These are phyloP conservation scores for Camellia oleifera DNA, from an alignment of 179 eudicot species.

Conservation along the genomic window DNA sequence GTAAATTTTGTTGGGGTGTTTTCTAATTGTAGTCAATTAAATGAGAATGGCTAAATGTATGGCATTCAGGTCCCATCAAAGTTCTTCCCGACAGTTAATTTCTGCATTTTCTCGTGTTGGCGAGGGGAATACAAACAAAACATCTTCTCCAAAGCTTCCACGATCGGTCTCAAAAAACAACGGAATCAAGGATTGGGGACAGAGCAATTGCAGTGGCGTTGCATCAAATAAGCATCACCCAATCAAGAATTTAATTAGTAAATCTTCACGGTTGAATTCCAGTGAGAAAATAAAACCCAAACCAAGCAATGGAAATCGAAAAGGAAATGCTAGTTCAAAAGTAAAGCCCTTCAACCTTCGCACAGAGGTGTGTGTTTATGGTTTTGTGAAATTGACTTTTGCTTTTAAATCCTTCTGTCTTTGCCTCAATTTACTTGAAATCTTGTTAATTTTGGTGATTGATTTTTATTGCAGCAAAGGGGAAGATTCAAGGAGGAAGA, in stretches of 20 bases:
- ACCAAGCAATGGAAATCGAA: slow-evolving; percentile 14
- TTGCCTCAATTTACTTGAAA: no score
- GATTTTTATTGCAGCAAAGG: no score
- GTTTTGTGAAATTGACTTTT: no score
- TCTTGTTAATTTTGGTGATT: no score
- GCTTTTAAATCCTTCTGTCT: no score
- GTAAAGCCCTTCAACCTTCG: not conserved
- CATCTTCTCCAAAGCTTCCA: slow-evolving; percentile 45
- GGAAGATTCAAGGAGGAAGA: no score
- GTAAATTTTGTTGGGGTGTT: not conserved
- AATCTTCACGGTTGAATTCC: slow-evolving; percentile 16
- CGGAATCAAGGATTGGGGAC: slow-evolving; percentile 30
- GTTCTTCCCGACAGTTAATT: slow-evolving; percentile 42
- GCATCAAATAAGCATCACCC: slow-evolving; percentile 28
- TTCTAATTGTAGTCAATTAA: not conserved
- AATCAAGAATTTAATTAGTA: slow-evolving; percentile 31
- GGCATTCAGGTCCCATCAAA: slow-evolving; percentile 47
- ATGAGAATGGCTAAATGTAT: not conserved
- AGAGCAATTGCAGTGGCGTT: slow-evolving; percentile 3
- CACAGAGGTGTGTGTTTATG: no score
- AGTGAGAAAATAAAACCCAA: slow-evolving; percentile 21
- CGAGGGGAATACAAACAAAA: slow-evolving; percentile 24
- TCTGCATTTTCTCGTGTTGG: slow-evolving; percentile 43
- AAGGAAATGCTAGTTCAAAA: slow-evolving; percentile 18
- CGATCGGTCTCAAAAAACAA: slow-evolving; percentile 48